Evolutionary conservation across 176 grass and related monocot genomes (phyloP).

Genomic region (Rhipidocladum racemiflorum): DNA sequence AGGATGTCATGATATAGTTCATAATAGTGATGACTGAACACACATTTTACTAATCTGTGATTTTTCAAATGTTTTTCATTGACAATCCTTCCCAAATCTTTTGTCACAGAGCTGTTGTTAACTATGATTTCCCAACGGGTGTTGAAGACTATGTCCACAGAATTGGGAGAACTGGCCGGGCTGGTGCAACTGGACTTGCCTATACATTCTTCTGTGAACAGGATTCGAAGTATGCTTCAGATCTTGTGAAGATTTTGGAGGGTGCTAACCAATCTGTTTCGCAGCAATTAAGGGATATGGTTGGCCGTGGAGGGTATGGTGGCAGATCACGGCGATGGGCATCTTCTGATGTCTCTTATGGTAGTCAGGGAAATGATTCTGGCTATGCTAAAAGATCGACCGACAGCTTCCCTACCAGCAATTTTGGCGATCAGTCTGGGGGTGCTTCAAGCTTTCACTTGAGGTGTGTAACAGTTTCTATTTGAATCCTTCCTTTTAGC

Average conservation of each 20-base stretch:
- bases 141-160: constrained; percentile 96
- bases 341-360: constrained; percentile 56
- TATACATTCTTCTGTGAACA: constrained; percentile 92
- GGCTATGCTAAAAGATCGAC: constrained; percentile 27
- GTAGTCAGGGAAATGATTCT: constrained; percentile 36
- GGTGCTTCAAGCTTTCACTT: constrained; percentile 37
- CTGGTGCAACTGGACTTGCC: constrained; percentile 72
- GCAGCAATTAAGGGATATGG: constrained; percentile 60
- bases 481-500: constrained; percentile 12
- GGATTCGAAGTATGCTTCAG: constrained; percentile 76
- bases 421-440: constrained; percentile 21
- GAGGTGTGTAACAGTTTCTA: constrained; percentile 33
- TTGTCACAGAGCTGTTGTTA: constrained; percentile 55
- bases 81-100: constrained; percentile 16
- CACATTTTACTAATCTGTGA: neutral
- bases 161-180: constrained; percentile 95
- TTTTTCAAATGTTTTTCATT: neutral
- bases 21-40: neutral
- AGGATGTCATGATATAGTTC: neutral
- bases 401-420: constrained; percentile 22
- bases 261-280: constrained; percentile 71
- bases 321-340: constrained; percentile 55
- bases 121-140: constrained; percentile 79
- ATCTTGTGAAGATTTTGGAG: constrained; percentile 91
- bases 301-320: constrained; percentile 72